phyloP scores from a whole-genome alignment of 2,329 filamentous ascomycete genomes.

The Cordyceps sp. region DNA sequence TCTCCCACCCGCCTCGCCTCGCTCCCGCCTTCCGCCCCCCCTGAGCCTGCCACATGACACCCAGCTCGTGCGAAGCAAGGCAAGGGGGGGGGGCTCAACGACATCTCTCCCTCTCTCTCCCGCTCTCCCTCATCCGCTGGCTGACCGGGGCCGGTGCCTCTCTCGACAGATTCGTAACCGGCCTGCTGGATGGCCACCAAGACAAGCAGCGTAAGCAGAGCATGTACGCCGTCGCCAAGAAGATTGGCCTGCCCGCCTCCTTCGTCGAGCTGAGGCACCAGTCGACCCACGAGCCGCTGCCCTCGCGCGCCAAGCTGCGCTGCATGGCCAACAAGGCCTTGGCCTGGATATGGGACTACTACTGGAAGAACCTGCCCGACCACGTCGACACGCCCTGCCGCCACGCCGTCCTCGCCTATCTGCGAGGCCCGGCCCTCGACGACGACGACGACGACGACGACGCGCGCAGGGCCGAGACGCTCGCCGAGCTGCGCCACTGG shows the following conservation, averaged over 20 bases:
- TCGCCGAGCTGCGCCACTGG: slow-evolving; percentile 17
- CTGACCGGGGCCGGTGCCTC: no score
- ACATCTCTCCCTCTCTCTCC: no score
- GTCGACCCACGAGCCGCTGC: slow-evolving; percentile 77
- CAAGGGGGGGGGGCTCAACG: no score
- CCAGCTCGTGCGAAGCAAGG: no score
- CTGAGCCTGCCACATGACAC: no score
- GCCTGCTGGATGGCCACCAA: slow-evolving; percentile 58
- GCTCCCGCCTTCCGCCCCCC: no score
- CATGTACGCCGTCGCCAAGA: slow-evolving; percentile 58
- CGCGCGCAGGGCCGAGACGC: slow-evolving; percentile 7
- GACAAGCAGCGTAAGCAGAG: slow-evolving; percentile 49
- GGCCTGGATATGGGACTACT: slow-evolving; percentile 77
- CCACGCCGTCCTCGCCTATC: slow-evolving; percentile 19
- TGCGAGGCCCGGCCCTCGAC: slow-evolving; percentile 10
- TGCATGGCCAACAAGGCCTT: slow-evolving; percentile 54
- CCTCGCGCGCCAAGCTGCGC: slow-evolving; percentile 56
- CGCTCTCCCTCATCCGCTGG: no score
- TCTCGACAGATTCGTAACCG: slow-evolving; percentile 55
- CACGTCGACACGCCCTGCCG: slow-evolving; percentile 12
- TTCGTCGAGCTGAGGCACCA: slow-evolving; percentile 86
- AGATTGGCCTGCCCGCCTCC: slow-evolving; percentile 51
- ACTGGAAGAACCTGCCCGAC: slow-evolving; percentile 45
- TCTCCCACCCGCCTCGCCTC: no score
- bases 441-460: slow-evolving; percentile 12